Conservation (phyloP, 371 early-diverging fungal genomes). For the Rhizopus sp. region DNA sequence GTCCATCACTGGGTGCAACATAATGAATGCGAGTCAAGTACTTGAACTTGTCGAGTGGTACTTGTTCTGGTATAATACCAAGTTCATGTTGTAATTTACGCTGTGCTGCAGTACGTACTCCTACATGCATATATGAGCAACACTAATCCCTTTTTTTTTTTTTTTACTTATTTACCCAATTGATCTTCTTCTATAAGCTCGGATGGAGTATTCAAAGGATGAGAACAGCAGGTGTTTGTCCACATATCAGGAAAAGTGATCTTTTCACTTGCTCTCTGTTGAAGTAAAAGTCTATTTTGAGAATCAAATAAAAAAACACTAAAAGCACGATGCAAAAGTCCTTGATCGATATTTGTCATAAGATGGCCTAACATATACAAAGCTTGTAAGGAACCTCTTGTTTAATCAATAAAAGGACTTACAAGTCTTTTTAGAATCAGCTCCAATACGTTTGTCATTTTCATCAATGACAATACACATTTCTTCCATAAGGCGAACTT, state of each 20-base stretch:
- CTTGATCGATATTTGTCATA: slow-evolving; percentile 86
- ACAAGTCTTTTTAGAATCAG: slow-evolving; percentile 92
- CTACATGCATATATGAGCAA: slow-evolving; percentile 11
- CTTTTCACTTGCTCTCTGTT: slow-evolving; percentile 94
- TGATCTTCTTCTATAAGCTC: slow-evolving; percentile 85
- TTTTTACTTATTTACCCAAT: slow-evolving; percentile 48
- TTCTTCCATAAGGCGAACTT: slow-evolving; percentile 94
- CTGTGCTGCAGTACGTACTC: slow-evolving; percentile 62
- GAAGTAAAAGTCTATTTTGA: slow-evolving; percentile 80
- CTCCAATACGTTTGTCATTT: slow-evolving; percentile 82
- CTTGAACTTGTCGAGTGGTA: slow-evolving; percentile 80
- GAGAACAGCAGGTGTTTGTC: slow-evolving; percentile 98
- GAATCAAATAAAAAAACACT: slow-evolving; percentile 93
- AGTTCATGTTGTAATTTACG: slow-evolving; percentile 96
- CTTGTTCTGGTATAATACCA: slow-evolving; percentile 81
- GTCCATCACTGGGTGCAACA: slow-evolving; percentile 89
- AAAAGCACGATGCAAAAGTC: slow-evolving; percentile 95
- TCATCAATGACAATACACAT: slow-evolving; percentile 94
- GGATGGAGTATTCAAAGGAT: slow-evolving; percentile 82
- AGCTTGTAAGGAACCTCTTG: neutral
- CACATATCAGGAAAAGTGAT: slow-evolving; percentile 96
- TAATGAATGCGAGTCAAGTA: slow-evolving; percentile 96
- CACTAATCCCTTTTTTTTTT: neutral
- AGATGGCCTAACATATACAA: slow-evolving; percentile 73
- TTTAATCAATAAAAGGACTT: slow-evolving; percentile 30